phyloP scores from a whole-genome alignment of 306 rosid species.

The Mimosa bimucronata region DNA sequence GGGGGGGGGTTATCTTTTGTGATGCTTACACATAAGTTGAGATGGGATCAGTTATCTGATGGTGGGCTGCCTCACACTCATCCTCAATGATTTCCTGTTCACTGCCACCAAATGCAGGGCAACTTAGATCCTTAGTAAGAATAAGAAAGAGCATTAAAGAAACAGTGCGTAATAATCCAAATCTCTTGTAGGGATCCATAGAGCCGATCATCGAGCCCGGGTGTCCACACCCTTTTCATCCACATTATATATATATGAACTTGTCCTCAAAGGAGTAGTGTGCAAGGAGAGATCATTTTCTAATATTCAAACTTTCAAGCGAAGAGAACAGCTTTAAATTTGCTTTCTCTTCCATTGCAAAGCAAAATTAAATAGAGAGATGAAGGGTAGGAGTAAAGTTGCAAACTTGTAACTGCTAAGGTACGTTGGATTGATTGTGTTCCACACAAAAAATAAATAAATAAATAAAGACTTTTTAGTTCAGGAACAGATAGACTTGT shows the following conservation, averaged over 20 bases:
- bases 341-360: constrained; percentile 29
- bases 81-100: constrained; percentile 42
- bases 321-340: constrained; percentile 44
- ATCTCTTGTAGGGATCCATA: constrained; percentile 52
- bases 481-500: neutral
- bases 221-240: constrained; percentile 27
- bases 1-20: too few species aligned
- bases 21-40: constrained; percentile 47
- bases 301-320: constrained; percentile 66
- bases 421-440: constrained; percentile 44
- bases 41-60: constrained; percentile 38
- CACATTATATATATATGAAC: constrained; percentile 44
- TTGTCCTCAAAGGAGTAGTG: constrained; percentile 42
- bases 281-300: constrained; percentile 47
- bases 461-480: neutral
- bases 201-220: constrained; percentile 37
- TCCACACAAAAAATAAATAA: constrained; percentile 44
- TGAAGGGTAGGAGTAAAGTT: constrained; percentile 59
- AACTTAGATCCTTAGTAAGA: constrained; percentile 35
- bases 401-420: constrained; percentile 36
- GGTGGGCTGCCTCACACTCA: constrained; percentile 43
- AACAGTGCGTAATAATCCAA: constrained; percentile 26
- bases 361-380: constrained; percentile 24
- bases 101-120: constrained; percentile 43
- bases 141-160: constrained; percentile 45